These are phyloP conservation scores for Fusarium ambrosium DNA, from an alignment of 2,329 filamentous ascomycete genomes.

Conservation along the genomic window DNA sequence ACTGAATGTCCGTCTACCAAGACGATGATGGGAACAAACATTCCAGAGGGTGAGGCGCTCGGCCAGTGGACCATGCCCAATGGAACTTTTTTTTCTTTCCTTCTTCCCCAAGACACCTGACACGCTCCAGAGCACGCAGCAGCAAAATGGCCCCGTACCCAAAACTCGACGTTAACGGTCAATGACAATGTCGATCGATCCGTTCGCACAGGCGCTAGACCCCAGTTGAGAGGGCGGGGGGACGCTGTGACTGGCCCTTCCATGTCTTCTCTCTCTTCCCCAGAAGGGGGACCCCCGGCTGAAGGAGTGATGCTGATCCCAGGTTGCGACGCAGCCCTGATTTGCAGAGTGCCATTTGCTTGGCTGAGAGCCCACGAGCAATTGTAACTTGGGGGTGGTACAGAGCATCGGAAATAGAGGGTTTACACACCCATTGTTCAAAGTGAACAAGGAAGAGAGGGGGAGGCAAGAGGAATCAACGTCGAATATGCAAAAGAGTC, in stretches of 20 bases:
- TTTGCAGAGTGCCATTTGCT: neutral
- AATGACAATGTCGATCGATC: conserved; percentile 46
- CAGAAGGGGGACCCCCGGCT: conserved; percentile 23
- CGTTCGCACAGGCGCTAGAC: conserved; percentile 40
- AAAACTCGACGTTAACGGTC: conserved; percentile 30
- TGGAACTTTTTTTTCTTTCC: neutral
- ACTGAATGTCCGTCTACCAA: neutral
- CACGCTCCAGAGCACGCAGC: neutral
- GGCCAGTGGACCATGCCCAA: neutral
- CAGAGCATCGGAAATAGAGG: neutral
- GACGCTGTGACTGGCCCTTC: conserved; percentile 25
- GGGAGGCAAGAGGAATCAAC: conserved; percentile 3
- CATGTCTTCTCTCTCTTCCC: conserved; percentile 27
- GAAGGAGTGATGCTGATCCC: conserved; percentile 29
- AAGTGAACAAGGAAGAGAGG: conserved; percentile 4
- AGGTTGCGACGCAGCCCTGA: conserved; percentile 26
- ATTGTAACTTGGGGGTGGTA: neutral
- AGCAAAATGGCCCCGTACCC: conserved; percentile 11
- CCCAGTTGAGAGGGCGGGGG: conserved; percentile 27
- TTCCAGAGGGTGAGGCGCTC: neutral
- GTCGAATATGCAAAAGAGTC: conserved; percentile 6
- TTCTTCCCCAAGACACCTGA: neutral
- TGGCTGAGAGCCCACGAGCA: neutral
- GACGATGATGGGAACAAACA: conserved; percentile 8
- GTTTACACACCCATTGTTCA: neutral